phyloP scores from a whole-genome alignment of 768 basidiomycete species.

The Hericium coralloides region DNA sequence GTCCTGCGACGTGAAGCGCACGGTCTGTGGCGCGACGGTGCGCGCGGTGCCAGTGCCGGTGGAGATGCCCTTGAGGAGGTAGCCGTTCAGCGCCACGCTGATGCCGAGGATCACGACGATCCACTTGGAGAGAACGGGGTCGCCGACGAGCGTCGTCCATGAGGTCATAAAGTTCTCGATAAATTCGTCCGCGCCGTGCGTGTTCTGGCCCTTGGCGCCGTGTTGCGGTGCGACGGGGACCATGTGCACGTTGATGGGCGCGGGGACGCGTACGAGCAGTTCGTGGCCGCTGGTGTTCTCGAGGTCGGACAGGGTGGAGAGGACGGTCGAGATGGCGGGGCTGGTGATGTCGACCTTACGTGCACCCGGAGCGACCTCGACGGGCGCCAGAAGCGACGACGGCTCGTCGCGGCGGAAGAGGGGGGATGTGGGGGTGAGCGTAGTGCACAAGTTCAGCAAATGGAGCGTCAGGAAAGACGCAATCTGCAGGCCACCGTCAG shows the following conservation, averaged over 20 bases:
- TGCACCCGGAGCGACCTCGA: slow-evolving; percentile 17
- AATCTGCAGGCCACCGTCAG: slow-evolving; percentile 37
- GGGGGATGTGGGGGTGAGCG: slow-evolving; percentile 65
- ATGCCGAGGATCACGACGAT: slow-evolving; percentile 83
- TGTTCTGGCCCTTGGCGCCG: neutral
- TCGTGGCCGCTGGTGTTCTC: slow-evolving; percentile 20
- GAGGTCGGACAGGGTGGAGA: slow-evolving; percentile 26
- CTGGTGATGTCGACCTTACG: slow-evolving; percentile 66
- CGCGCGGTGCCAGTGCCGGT: slow-evolving; percentile 32
- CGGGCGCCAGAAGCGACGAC: slow-evolving; percentile 11
- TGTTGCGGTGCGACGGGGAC: slow-evolving; percentile 21
- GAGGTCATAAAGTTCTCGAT: slow-evolving; percentile 83
- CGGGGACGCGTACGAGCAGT: slow-evolving; percentile 50
- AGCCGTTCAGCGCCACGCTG: slow-evolving; percentile 86
- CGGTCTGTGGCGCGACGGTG: slow-evolving; percentile 13
- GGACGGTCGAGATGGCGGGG: slow-evolving; percentile 41
- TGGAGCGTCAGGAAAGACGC: slow-evolving; percentile 88
- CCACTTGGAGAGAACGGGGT: slow-evolving; percentile 92
- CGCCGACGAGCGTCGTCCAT: slow-evolving; percentile 89
- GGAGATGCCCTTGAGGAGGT: slow-evolving; percentile 80
- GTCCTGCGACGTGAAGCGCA: slow-evolving; percentile 12
- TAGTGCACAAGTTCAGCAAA: slow-evolving; percentile 86
- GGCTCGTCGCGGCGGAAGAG: slow-evolving; percentile 35
- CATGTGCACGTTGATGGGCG: slow-evolving; percentile 50
- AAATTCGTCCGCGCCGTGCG: slow-evolving; percentile 32